phyloP scores from a whole-genome alignment of 805 yeast genomes.

The Torulaspora franciscae region DNA sequence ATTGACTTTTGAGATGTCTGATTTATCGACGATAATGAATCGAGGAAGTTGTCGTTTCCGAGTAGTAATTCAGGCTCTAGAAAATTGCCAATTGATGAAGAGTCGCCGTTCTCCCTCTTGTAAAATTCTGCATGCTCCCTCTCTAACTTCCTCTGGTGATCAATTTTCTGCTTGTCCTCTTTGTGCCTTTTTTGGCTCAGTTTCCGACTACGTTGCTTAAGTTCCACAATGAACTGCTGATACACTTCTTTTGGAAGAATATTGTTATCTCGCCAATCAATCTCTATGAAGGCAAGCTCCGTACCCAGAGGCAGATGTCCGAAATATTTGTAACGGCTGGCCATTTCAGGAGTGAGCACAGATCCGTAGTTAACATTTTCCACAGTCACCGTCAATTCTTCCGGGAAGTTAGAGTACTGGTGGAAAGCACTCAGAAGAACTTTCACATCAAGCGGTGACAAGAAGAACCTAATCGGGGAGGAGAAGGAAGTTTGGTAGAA shows the following conservation, averaged over 20 bases:
- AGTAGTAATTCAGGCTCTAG: background rate
- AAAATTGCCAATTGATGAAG: background rate
- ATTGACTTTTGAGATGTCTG: conserved; percentile 3
- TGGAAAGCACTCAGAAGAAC: conserved; percentile 61
- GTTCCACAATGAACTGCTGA: conserved; percentile 48
- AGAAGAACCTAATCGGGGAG: conserved; percentile 57
- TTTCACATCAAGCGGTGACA: conserved; percentile 76
- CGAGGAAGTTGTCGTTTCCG: conserved; percentile 1
- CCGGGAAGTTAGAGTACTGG: conserved; percentile 63
- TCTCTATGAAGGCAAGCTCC: conserved; percentile 74
- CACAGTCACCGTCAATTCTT: conserved; percentile 52
- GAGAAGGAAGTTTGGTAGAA: conserved; percentile 77
- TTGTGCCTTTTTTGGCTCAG: conserved; percentile 45
- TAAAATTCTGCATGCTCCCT: conserved; percentile 54
- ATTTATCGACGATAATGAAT: conserved; percentile 9
- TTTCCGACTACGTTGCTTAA: conserved; percentile 51
- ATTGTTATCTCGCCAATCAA: conserved; percentile 65
- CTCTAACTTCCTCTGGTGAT: conserved; percentile 57
- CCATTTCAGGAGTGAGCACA: conserved; percentile 51
- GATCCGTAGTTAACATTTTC: conserved; percentile 68
- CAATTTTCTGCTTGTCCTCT: conserved; percentile 57
- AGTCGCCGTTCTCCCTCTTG: conserved; percentile 50
- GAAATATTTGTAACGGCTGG: conserved; percentile 65
- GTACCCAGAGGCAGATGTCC: conserved; percentile 84
- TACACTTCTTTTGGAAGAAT: conserved; percentile 42